Evolutionary conservation across 352 stramenopile species (phyloP).

Genomic region (Peronospora belbahrii): DNA sequence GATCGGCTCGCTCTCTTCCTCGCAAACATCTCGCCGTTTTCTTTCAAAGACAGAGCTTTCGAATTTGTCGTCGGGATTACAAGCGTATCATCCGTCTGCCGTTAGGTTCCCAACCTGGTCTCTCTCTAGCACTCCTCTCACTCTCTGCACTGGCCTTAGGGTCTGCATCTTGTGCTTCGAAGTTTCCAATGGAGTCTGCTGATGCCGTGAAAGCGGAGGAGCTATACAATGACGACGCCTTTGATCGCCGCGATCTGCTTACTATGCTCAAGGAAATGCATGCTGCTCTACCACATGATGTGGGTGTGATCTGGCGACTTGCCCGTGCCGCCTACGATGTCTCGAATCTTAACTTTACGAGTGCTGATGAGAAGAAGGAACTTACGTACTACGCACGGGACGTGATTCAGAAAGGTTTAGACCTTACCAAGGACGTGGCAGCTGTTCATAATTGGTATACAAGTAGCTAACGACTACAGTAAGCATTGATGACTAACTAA

Average conservation of each 20-base stretch:
- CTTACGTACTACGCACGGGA: conserved; percentile 62
- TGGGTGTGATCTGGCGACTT: conserved; percentile 59
- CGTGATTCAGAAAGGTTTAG: conserved; percentile 46
- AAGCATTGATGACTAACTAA: not conserved
- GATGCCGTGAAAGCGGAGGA: conserved; percentile 66
- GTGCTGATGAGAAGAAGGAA: conserved; percentile 62
- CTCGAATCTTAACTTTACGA: conserved; percentile 41
- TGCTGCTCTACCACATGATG: conserved; percentile 41
- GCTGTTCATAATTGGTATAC: conserved; percentile 73
- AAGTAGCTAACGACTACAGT: not conserved
- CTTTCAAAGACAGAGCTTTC: conserved; percentile 1
- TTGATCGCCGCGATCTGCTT: conserved; percentile 65
- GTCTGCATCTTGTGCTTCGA: conserved; percentile 14
- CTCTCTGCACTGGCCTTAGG: conserved; percentile 18
- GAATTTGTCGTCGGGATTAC: not conserved
- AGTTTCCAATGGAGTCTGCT: conserved; percentile 46
- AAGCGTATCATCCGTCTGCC: conserved; percentile 5
- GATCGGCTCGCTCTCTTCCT: conserved; percentile 15
- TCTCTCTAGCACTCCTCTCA: conserved; percentile 12
- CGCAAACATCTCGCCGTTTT: conserved; percentile 7
- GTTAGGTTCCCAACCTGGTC: not conserved
- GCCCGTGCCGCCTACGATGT: conserved; percentile 62
- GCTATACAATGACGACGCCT: conserved; percentile 67
- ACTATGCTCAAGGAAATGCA: conserved; percentile 54
- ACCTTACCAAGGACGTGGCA: conserved; percentile 45